Evolutionary conservation across 306 rosid genomes (phyloP), one percentile per base, ranked within the genome.

Genomic region (Delonix regia): DNA sequence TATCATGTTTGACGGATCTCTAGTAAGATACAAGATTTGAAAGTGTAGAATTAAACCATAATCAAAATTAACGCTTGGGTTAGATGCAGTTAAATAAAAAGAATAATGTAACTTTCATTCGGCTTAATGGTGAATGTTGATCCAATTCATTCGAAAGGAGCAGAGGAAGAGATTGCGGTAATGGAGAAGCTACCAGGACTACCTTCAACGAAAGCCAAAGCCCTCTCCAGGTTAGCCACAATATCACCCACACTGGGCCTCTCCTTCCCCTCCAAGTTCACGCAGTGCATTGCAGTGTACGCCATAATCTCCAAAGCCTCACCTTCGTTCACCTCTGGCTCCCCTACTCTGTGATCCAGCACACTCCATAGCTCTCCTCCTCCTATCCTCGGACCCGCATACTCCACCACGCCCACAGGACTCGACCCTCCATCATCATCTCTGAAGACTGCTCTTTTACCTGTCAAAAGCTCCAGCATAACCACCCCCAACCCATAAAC

Each of bases 401-500:
- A 79, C 57, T 85, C 88, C 73, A 78, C 88, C 19, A 85, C 75
- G 0, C 86, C 76, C 1, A 82, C 39, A 27, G 82, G 86, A 10
- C 79, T n/a, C n/a, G n/a, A n/a, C n/a, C n/a, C 81, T 16, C 9
- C 56, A 4, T 53, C 84, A 0, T 16, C 55, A 3, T 61, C 84
- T 63, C 73, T 82, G 59, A 85, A 85, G 41, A 85, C 86, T 0
- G 86, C 88, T 41, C 73, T 85, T 2, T 85, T 82, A 13, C 88
- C 88, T 21, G 88, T 85, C 9, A 85, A 67, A 69, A 85, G 88
- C 71, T 85, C 88, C 82, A 85, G 51, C 78, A 85, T 2, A 24
- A 85, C 86, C 57, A 85, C 86, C 60, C 88, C 88, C 30, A 85
- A 75, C 38, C 88, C 86, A 70, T 85, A 85, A 6, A 82, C 88